Conservation (phyloP, 257 asterid species). For the Hygrophila difformis region DNA sequence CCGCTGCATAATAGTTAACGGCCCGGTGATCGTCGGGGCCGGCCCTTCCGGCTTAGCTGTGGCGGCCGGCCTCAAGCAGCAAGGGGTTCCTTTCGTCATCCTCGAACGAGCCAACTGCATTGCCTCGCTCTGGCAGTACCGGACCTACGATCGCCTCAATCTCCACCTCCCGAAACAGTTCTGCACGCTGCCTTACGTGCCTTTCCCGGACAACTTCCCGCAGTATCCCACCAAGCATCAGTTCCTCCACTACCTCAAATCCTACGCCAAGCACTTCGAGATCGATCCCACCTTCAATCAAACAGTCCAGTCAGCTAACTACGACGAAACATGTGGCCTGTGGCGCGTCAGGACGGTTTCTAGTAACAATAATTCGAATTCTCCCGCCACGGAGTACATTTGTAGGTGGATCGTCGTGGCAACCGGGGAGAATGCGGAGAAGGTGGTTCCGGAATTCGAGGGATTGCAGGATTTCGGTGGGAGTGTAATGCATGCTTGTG, state of each 20-base stretch:
- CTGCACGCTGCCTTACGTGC: slow-evolving; percentile 66
- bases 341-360: slow-evolving; percentile 55
- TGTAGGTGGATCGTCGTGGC: slow-evolving; percentile 94
- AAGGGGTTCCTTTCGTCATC: slow-evolving; percentile 75
- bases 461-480: slow-evolving; percentile 53
- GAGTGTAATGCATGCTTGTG: slow-evolving; percentile 65
- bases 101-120: slow-evolving; percentile 84
- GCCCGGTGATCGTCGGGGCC: slow-evolving; percentile 84
- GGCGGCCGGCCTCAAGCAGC: slow-evolving; percentile 64
- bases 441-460: slow-evolving; percentile 57
- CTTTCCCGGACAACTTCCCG: slow-evolving; percentile 65
- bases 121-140: slow-evolving; percentile 80
- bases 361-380: slow-evolving; percentile 5
- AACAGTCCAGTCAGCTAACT: slow-evolving; percentile 47
- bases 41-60: slow-evolving; percentile 93
- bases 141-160: slow-evolving; percentile 77
- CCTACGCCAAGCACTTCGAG: slow-evolving; percentile 44
- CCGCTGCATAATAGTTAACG: slow-evolving; percentile 73
- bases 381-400: slow-evolving; percentile 43
- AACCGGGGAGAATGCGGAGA: slow-evolving; percentile 85
- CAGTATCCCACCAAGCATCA: slow-evolving; percentile 65
- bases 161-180: slow-evolving; percentile 83
- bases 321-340: slow-evolving; percentile 60
- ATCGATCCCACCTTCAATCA: slow-evolving; percentile 65
- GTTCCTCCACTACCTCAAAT: slow-evolving; percentile 63